Percentiles rank a stretch among this genome's conserved stretches.
These are phyloP conservation scores for Yarrowia sp. DNA, from an alignment of 805 yeast species.

Conservation along the genomic window DNA sequence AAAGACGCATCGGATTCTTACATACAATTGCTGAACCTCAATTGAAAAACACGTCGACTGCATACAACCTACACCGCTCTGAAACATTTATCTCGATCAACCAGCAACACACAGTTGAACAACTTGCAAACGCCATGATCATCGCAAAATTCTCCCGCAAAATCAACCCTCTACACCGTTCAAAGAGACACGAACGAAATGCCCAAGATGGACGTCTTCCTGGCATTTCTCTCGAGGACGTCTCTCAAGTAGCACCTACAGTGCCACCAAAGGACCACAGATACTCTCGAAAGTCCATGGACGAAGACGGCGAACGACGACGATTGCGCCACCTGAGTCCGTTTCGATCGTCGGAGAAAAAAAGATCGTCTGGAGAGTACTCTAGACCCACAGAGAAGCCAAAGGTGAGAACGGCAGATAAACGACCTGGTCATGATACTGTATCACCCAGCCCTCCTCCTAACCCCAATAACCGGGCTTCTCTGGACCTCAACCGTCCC, in stretches of 20 bases:
- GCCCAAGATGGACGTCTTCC: not conserved
- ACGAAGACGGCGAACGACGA: slow-evolving; percentile 14
- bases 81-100: no score
- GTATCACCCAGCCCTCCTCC: slow-evolving; percentile 1
- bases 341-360: slow-evolving; percentile 1
- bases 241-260: not conserved
- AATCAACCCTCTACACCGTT: slow-evolving; percentile 6
- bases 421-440: not conserved
- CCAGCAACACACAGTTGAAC: not conserved
- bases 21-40: no score
- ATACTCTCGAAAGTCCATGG: not conserved
- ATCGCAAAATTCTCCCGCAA: slow-evolving; percentile 20
- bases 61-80: no score
- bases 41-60: no score
- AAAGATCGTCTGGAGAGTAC: not conserved
- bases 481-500: not conserved
- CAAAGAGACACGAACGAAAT: not conserved
- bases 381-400: not conserved
- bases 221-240: slow-evolving; percentile 12
- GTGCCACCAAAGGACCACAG: slow-evolving; percentile 14
- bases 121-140: not conserved
- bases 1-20: no score
- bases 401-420: not conserved
- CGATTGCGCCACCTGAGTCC: slow-evolving; percentile 1
- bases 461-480: slow-evolving; percentile 1